Conservation (phyloP, 805 yeast genomes). For the Torulaspora maleeae region DNA sequence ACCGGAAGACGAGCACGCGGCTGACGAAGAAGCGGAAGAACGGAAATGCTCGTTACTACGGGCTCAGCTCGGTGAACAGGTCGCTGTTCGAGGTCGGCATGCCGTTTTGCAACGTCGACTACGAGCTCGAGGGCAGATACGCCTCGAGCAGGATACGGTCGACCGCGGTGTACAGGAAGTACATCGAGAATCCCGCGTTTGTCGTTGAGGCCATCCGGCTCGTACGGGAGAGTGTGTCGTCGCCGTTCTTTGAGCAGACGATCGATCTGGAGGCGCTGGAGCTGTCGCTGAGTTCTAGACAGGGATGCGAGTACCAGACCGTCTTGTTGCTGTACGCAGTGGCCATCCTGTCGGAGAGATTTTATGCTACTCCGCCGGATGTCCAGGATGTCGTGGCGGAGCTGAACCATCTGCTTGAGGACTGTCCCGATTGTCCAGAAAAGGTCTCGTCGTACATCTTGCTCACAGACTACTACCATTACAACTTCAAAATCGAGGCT, state of each 20-base stretch:
- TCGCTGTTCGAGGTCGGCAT: constrained; percentile 15
- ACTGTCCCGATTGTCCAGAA: constrained; percentile 14
- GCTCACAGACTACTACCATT: constrained; percentile 15
- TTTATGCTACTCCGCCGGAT: constrained; percentile 6
- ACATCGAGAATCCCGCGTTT: constrained; percentile 5
- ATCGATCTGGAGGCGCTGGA: constrained; percentile 9
- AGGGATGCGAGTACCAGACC: constrained; percentile 4
- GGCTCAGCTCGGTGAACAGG: constrained; percentile 14
- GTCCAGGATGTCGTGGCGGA: constrained; percentile 8
- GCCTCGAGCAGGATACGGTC: constrained; percentile 5
- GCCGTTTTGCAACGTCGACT: constrained; percentile 16
- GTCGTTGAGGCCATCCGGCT: constrained; percentile 4
- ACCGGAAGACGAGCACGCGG: constrained; percentile 13
- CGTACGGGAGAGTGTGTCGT: constrained; percentile 5
- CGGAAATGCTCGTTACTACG: constrained; percentile 13
- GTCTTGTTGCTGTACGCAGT: constrained; percentile 9
- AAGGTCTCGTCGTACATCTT: constrained; percentile 12
- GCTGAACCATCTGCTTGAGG: constrained; percentile 7
- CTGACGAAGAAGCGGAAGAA: constrained; percentile 11
- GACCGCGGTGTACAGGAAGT: constrained; percentile 8
- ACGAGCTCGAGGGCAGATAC: constrained; percentile 11
- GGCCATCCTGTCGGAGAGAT: constrained; percentile 12
- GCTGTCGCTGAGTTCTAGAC: constrained; percentile 4
- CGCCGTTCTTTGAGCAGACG: constrained; percentile 8
- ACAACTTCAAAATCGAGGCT: constrained; percentile 12